Evolutionary conservation across 768 basidiomycete genomes (phyloP), one percentile per base, ranked within the genome.

Genomic region (Chlorophyllum brunneum): DNA sequence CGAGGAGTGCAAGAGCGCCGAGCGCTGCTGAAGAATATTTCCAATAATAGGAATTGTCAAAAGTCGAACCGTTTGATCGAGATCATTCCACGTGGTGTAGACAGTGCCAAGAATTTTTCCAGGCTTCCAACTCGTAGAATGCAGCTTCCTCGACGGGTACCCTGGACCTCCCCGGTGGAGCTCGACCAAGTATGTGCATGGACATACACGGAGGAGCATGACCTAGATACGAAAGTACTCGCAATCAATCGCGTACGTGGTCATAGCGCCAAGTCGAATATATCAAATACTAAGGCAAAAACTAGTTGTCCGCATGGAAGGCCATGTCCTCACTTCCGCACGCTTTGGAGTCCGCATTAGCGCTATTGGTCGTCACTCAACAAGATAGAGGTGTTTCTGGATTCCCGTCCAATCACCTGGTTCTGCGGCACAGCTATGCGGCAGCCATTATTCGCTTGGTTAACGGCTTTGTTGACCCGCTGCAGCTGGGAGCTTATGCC

Each of bases 391-490:
- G 63, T 13, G 52, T 56, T 5, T 34, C 58, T 2, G 46, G 20
- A 3, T n/a, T 51, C 2, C 60, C 66, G 8, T 48, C 60, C 2
- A 71, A 76, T 0, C 59, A 66, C 31, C 73, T 90, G 30, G 67
- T 73, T 44, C 66, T 90, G 48, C 80, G 95, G 16, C 86, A 94
- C 60, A 80, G 79, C 54, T 93, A 92, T 66, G 83, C 91, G 7
- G 73, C 86, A 22, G 84, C 92, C 1, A 73, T 97, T 54, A 86
- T 95, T 54, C 76, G 95, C 27, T 81, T 98, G 58, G 90, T 98
- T 58, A 99, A 98, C 60, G 91, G 93, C 1, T 77, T 98, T 31
- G 95, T 98, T 5, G 97, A 99, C 62, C 93, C 95, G 11, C 74
- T 97, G 9, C 97, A 99, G 62, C 77, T 82, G 8, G 92, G 94